Evolutionary conservation across 805 yeast genomes (phyloP), one percentile per base, ranked within the genome.

Genomic region (Vanderwaltozyma yarrowii): DNA sequence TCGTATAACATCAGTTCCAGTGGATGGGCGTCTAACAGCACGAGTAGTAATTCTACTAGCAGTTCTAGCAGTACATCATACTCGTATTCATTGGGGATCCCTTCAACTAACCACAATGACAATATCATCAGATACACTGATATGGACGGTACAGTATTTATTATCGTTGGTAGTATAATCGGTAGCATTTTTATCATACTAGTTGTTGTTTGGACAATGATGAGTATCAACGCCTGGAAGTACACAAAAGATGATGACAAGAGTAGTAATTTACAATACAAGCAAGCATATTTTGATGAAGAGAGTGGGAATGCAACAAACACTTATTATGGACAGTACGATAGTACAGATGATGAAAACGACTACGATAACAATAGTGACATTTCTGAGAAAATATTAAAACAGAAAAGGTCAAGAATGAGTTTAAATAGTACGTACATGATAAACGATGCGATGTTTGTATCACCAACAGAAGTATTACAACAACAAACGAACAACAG

Each of bases 61-160:
- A 25, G 6, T 12, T 8, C n/a, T n/a, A 29, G 18, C 19, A 29
- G 24, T n/a, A 32, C 27, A 24, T 21, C 14, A 14, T 32, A 32
- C 14, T 15, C 21, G 9, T 24, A 32, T 32, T 44, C 50, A 19
- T 44, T 58, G 5, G 38, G 39, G 8, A 51, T 57, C 25, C 48
- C 60, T 12, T 35, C 43, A 17, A 40, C 54, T 5, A 42, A 40
- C 10, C 44, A 46, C 5, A 82, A 81, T 57, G 87, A 89, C 15
- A 74, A 67, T 48, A 65, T 82, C 16, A 51, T 65, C 20, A 56
- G 65, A 25, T 58, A 73, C 13, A 54, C 51, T 6, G 65, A 71
- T 31, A 78, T 80, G 1, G 68, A 71, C 35, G 94, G 92, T 3
- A 78, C 89, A 2, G 84, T 82, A 3, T 84, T 82, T 60, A 81